Evolutionary conservation across 2,329 filamentous ascomycete species (phyloP), one percentile per base, ranked within the genome.

Genomic region (Diaporthe citriasiana): DNA sequence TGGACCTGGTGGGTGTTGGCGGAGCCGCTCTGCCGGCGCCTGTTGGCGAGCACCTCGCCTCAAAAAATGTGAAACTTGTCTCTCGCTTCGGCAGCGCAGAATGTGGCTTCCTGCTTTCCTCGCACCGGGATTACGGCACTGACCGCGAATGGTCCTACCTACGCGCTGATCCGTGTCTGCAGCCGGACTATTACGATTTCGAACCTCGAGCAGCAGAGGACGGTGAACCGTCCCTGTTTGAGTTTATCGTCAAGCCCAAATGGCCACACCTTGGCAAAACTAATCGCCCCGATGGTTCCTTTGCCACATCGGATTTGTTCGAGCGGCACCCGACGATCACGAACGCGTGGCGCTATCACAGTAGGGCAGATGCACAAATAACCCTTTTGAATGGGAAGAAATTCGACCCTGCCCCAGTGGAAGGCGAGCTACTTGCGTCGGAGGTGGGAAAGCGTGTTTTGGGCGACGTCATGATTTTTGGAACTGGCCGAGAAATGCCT

Each of bases 371-470:
- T 76, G 87, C 89, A 4, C 90, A 90, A 70, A 85, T 93, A 47
- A 89, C 89, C 0, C 84, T 93, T 5, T 83, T 89, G 13, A 93
- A 91, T 9, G 91, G 92, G 2, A 93, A 93, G 83, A 93, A 93
- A 77, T 92, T 93, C 74, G 90, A 93, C 76, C 91, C 91, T 1
- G 87, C 88, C 1, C 88, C 89, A 0, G 79, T 93, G 4, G 92
- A 93, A 79, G 87, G 85, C 2, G 84, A 84, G 0, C 85, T 93
- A 6, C 80, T 85, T 1, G 83, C 85, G 1, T 75, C 74, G 3
- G 53, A 53, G 1, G 60, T 35, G 15, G 86, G 85, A 0, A 79
- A 79, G 15, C 76, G 80, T 1, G 38, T 87, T 1, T 77, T 93
- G 0, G 79, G 83, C 2, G 90, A 92, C 73, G 88, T 87, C 0